Conservation (phyloP, 257 asterid species). For the Solanum tarijense region DNA sequence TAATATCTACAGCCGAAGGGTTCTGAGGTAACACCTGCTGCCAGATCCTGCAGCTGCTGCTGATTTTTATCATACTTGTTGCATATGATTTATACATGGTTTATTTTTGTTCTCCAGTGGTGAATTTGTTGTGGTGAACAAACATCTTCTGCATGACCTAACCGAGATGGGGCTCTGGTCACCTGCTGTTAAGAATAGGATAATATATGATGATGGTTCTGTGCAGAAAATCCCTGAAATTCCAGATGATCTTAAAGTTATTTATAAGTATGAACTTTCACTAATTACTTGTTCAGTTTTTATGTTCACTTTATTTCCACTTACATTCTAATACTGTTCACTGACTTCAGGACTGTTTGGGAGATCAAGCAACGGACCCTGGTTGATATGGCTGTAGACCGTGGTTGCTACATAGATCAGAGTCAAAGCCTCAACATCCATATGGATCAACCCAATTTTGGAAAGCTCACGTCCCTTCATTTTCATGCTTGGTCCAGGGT, state of each 20-base stretch:
- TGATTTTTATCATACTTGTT: not conserved
- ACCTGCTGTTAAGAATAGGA: slow-evolving; percentile 67
- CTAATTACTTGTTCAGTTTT: not conserved
- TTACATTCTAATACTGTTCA: slow-evolving; percentile 1
- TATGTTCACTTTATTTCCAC: not conserved
- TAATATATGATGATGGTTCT: slow-evolving; percentile 83
- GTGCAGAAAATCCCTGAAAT: slow-evolving; percentile 74
- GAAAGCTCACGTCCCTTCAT: slow-evolving; percentile 87
- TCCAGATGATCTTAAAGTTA: slow-evolving; percentile 56
- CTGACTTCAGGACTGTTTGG: slow-evolving; percentile 71
- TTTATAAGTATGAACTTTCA: slow-evolving; percentile 63
- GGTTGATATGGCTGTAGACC: slow-evolving; percentile 97
- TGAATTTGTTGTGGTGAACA: slow-evolving; percentile 97
- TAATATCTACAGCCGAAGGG: slow-evolving; percentile 88
- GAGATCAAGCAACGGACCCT: slow-evolving; percentile 74
- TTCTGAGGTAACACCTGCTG: slow-evolving; percentile 46
- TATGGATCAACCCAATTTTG: slow-evolving; percentile 86
- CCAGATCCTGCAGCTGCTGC: not conserved
- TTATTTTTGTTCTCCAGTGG: slow-evolving; percentile 39
- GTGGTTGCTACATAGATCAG: slow-evolving; percentile 93
- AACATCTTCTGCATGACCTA: slow-evolving; percentile 85
- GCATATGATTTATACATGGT: not conserved
- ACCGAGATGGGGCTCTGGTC: slow-evolving; percentile 96
- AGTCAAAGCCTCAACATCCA: slow-evolving; percentile 94
- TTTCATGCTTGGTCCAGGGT: slow-evolving; percentile 88